Conservation (phyloP, 495 filamentous ascomycete species). For the Choiromyces venosus region DNA sequence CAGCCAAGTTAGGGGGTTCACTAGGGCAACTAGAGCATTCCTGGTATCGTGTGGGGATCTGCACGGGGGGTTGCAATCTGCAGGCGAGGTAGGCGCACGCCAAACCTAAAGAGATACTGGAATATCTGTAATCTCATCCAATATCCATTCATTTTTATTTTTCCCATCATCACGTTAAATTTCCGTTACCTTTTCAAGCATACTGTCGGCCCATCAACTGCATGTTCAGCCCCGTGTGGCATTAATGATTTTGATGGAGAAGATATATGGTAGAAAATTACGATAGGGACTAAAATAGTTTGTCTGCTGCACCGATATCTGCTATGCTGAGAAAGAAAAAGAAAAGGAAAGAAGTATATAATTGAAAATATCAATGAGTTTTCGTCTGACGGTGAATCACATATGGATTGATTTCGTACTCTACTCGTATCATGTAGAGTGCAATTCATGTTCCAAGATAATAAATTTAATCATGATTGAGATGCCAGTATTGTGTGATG, state of each 20-base stretch:
- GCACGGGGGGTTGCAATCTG: conserved; percentile 12
- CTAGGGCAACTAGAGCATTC: conserved; percentile 16
- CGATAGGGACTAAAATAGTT: background rate
- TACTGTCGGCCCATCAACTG: background rate
- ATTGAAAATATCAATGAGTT: background rate
- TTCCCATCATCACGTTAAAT: background rate
- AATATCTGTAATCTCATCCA: background rate
- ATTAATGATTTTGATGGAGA: background rate
- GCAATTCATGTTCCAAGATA: background rate
- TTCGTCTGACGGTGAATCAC: background rate
- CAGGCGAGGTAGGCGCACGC: background rate
- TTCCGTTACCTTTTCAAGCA: background rate
- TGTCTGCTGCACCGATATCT: background rate
- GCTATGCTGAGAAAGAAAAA: background rate
- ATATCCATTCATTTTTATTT: background rate
- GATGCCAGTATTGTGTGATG: background rate
- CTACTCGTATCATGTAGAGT: background rate
- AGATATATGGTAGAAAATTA: too few relatives aligned
- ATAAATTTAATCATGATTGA: background rate
- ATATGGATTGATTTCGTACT: background rate
- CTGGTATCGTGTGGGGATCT: conserved; percentile 20
- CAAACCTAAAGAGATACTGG: background rate
- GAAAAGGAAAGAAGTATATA: background rate
- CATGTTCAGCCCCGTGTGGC: background rate
- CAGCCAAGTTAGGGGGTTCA: conserved; percentile 6